phyloP scores from a whole-genome alignment of 257 asterid species.

The Linderniella brevidens region DNA sequence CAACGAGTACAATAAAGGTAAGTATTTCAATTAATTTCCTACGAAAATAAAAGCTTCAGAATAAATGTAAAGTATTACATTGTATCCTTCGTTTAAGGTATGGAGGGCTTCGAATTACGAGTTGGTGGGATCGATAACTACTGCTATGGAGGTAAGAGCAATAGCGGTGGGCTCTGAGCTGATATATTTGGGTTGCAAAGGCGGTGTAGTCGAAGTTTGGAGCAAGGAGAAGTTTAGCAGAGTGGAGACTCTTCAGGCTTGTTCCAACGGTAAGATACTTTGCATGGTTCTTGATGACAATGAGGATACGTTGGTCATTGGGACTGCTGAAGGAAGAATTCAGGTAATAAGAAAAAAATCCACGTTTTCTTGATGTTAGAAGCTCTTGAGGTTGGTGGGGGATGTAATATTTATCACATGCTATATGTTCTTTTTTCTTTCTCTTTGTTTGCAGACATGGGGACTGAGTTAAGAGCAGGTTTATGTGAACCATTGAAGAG shows the following conservation, averaged over 20 bases:
- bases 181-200: slow-evolving; percentile 54
- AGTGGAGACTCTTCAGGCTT: slow-evolving; percentile 56
- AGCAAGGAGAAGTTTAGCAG: slow-evolving; percentile 46
- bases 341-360: slow-evolving; percentile 25
- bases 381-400: too few relatives aligned
- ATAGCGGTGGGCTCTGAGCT: slow-evolving; percentile 53
- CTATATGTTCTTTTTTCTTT: too few relatives aligned
- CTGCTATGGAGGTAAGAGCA: slow-evolving; percentile 43
- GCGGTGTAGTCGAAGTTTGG: slow-evolving; percentile 65
- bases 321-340: slow-evolving; percentile 77
- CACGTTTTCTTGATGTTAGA: too few relatives aligned
- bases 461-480: too few relatives aligned
- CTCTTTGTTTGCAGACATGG: too few relatives aligned
- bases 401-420: too few relatives aligned
- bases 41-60: neutral
- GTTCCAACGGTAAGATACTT: slow-evolving; percentile 26
- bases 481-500: too few relatives aligned
- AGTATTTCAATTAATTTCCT: neutral
- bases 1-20: slow-evolving; percentile 45
- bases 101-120: slow-evolving; percentile 46
- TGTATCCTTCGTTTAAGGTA: slow-evolving; percentile 22
- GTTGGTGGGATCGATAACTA: slow-evolving; percentile 43
- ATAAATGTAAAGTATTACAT: neutral
- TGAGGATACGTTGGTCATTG: slow-evolving; percentile 44
- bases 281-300: slow-evolving; percentile 45